Percentiles rank a stretch among this genome's conserved stretches.
phyloP scores from a whole-genome alignment of 176 grass and related monocot genomes.

The Musa acuminata region DNA sequence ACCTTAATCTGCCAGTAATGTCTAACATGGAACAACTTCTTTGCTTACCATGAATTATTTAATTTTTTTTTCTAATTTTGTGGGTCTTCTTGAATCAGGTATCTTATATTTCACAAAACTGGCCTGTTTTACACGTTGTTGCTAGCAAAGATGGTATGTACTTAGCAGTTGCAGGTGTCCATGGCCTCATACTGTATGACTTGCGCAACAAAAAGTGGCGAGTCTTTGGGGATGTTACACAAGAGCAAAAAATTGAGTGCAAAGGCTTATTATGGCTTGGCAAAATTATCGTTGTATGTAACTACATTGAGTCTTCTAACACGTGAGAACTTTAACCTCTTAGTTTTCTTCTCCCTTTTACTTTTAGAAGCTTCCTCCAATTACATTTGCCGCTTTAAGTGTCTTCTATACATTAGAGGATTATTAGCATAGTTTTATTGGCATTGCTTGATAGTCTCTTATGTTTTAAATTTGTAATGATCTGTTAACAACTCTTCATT shows the following conservation, averaged over 20 bases:
- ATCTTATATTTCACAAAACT: conserved; percentile 94
- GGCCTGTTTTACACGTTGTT: conserved; percentile 89
- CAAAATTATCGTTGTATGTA: conserved; percentile 92
- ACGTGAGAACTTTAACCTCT: conserved; percentile 37
- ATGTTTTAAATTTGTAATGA: neutral
- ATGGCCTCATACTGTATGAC: conserved; percentile 88
- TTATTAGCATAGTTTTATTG: neutral
- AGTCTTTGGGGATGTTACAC: conserved; percentile 93
- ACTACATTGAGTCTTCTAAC: conserved; percentile 77
- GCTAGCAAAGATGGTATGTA: conserved; percentile 88
- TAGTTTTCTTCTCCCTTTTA: conserved; percentile 6
- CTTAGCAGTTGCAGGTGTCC: conserved; percentile 74
- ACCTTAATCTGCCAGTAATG: conserved; percentile 96
- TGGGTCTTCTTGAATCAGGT: conserved; percentile 40
- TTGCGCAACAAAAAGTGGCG: conserved; percentile 89
- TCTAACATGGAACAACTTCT: conserved; percentile 5
- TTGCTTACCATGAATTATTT: conserved; percentile 23
- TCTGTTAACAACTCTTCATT: no score
- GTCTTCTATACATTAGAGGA: neutral
- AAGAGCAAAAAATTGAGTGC: conserved; percentile 99
- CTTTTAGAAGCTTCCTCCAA: neutral
- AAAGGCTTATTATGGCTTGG: conserved; percentile 92
- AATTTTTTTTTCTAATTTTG: conserved; percentile 15
- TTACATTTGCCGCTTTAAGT: neutral
- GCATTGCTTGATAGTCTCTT: neutral